Conservation (phyloP, 2,329 filamentous ascomycete species). For the Stylonectria norvegica region DNA sequence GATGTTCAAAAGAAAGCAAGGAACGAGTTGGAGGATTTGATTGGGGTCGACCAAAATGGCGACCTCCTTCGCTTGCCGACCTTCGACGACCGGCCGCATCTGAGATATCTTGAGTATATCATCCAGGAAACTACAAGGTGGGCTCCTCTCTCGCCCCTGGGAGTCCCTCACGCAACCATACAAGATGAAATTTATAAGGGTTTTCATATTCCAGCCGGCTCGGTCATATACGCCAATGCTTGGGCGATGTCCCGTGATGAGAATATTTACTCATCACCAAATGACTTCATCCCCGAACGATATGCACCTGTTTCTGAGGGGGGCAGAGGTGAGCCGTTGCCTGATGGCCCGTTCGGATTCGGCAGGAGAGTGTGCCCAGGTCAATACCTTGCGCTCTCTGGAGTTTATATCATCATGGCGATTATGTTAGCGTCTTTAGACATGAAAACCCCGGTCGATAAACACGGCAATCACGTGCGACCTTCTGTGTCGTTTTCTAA, state of each 20-base stretch:
- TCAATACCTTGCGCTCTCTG: conserved; percentile 5
- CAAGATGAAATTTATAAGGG: conserved; percentile 9
- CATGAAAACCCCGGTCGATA: not conserved
- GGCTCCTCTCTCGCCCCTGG: conserved; percentile 10
- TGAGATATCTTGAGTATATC: conserved; percentile 9
- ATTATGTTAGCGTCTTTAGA: not conserved
- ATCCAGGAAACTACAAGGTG: conserved; percentile 10
- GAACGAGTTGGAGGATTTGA: conserved; percentile 38
- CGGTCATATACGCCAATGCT: conserved; percentile 10
- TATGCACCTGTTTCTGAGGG: conserved; percentile 5
- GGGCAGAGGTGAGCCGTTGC: conserved; percentile 8
- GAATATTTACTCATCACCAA: conserved; percentile 3
- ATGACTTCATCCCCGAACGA: conserved; percentile 8
- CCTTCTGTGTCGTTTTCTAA: not conserved
- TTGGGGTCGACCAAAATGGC: conserved; percentile 31
- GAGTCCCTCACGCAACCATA: conserved; percentile 7
- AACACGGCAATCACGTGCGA: not conserved
- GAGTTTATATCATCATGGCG: conserved; percentile 9
- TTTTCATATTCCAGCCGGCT: conserved; percentile 8
- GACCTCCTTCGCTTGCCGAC: conserved; percentile 33
- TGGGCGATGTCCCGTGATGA: conserved; percentile 7
- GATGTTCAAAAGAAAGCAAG: conserved; percentile 39
- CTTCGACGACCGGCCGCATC: conserved; percentile 33
- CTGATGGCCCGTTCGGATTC: conserved; percentile 9
- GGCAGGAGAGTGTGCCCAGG: conserved; percentile 8